Conservation (phyloP, 1,284 basidiomycete species). For the Athelia sp. region DNA sequence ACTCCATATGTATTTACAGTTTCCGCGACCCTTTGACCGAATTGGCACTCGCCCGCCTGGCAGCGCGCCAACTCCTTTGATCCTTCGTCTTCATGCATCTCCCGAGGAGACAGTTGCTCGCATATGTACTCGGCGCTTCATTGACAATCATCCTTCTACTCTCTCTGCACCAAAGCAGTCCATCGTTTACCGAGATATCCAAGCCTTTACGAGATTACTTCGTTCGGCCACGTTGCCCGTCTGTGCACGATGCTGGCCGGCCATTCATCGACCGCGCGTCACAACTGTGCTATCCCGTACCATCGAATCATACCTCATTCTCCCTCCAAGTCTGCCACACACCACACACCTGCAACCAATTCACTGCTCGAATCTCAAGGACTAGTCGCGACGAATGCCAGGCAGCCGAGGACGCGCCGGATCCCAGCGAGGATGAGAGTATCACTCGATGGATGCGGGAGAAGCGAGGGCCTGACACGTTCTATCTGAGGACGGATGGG, state of each 20-base stretch:
- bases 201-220: too few species aligned
- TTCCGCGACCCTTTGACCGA: too few species aligned
- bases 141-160: too few species aligned
- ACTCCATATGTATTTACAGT: too few species aligned
- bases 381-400: neutral
- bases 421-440: neutral
- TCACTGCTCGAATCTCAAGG: neutral
- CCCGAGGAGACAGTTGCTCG: too few species aligned
- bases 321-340: neutral
- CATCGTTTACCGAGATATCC: too few species aligned
- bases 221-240: too few species aligned
- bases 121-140: too few species aligned
- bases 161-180: too few species aligned
- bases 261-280: neutral
- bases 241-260: neutral
- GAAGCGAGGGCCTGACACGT: constrained; percentile 4
- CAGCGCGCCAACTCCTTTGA: too few species aligned
- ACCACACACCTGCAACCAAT: neutral
- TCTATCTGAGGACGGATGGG: constrained; percentile 4
- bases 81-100: too few species aligned
- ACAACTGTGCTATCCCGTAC: neutral
- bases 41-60: too few species aligned
- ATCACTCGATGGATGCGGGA: neutral
- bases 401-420: neutral
- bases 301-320: neutral